Base-by-base conservation (phyloP, 2,329 filamentous ascomycete species). In the Colletotrichum brevisporum region DNA sequence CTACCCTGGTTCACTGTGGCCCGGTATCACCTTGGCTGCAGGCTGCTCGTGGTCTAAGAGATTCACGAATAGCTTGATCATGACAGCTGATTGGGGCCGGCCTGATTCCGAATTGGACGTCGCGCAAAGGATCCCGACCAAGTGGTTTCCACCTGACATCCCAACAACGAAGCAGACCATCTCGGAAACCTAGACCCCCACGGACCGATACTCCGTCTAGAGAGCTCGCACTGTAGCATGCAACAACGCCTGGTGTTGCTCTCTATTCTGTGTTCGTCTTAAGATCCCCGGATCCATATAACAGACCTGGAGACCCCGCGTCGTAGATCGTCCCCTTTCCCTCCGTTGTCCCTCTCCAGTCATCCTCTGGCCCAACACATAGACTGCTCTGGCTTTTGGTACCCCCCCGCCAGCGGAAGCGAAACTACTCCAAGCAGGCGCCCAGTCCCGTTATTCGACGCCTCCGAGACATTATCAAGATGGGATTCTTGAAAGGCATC, bases 261-360 rank as follows among this genome's bases (percentile, higher is more conserved):
- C 52, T 36, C 36, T 16, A 36, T 55, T 36, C 36, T 16, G 45
- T 55, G 50, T 60, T 69, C 55, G 36, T 60, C 55, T 55, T 45
- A 60, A 60, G 62, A 54, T 66, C 45, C 61, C 26, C 36, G 39
- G 62, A 53, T 56, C 66, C 66, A 69, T 69, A 66, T 69, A 69
- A 48, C 56, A 56, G 61, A 59, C 62, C 62, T 61, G 51, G 62
- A 47, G 62, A 60, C 62, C 66, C 66, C 66, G 66, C 55, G 66
- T 61, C 26, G 36, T 51, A 3, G 18, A 56, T 39, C 10, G 45
- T 15, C 12, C 6, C n/a, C 18, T 21, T 47, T 51, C 51, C 24
- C 12, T 47, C 24, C 27, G 62, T 31, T 36, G 41, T 65, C 45
- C 10, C 51, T 53, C 50, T 61, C 45, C 63, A 61, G 66, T 66